Base-by-base conservation (phyloP, 306 rosid genomes). In the Corylus heterophylla region DNA sequence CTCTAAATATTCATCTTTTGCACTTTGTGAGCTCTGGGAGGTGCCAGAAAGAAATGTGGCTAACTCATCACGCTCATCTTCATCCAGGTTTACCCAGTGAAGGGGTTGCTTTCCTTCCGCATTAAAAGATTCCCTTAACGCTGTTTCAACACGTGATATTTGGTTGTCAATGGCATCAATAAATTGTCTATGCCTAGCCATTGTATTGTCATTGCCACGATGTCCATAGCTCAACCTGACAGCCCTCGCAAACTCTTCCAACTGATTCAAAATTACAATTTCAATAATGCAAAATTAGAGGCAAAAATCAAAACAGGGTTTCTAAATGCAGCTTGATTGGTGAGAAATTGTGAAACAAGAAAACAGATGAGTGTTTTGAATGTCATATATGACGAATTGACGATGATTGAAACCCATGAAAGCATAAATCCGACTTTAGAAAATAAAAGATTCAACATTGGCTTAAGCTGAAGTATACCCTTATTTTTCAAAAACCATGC, bases 161-260 rank as follows among this genome's bases (percentile, higher is more conserved):
- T 92, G 98, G 86, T 82, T 86, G 83, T 86, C 96, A 59, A 95
- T 90, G 85, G 96, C 98, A 63, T 89, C 74, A 81, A 95, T 88
- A 75, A 95, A 95, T 78, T 95, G 96, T 79, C 89, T 82, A 44
- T 95, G 98, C 86, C 98, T 89, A 54, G 89, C 82, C 61, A 87
- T 64, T 82, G 88, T 76, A 82, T 64, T 80, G 73, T 89, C 94
- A 50, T 92, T 95, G 10, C 90, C 82, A 0, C 71, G 87, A 63
- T 80, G 86, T 66, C 92, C 88, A 73, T 91, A 86, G 90, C 97
- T 95, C 83, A 78, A 85, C 86, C 89, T 85, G 64, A 95, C 93
- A 55, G 98, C 98, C 83, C 79, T 92, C 81, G 88, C 98, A 20
- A 95, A 92, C 81, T 95, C 98, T 73, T 95, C 98, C 90, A 95